Evolutionary conservation across 306 rosid species (phyloP).

Genomic region (Vicia sativa): DNA sequence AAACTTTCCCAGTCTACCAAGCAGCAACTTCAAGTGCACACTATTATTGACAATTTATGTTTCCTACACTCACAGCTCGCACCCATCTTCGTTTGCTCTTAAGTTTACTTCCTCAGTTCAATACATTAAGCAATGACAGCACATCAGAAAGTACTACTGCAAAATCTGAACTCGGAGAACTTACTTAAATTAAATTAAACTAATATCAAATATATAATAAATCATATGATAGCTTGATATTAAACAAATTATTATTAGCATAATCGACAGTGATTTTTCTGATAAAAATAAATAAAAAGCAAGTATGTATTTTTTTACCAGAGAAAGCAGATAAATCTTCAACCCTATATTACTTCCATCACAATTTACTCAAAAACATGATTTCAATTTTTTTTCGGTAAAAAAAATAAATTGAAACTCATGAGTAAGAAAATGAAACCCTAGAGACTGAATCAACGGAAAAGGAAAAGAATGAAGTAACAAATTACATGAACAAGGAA

Average conservation of each 20-base stretch:
- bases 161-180: constrained; percentile 31
- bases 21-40: constrained; percentile 32
- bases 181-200: neutral
- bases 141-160: neutral
- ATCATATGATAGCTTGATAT: constrained; percentile 16
- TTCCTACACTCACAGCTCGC: constrained; percentile 11
- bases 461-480: constrained; percentile 33
- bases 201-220: neutral
- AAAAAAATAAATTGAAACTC: neutral
- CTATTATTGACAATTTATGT: constrained; percentile 1
- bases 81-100: constrained; percentile 31
- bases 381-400: neutral
- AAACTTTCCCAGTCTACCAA: constrained; percentile 16
- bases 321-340: constrained; percentile 22
- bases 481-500: constrained; percentile 20
- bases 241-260: neutral
- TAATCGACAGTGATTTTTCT: constrained; percentile 10
- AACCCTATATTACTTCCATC: constrained; percentile 24
- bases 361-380: constrained; percentile 22
- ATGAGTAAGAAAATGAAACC: constrained; percentile 42
- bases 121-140: constrained; percentile 40
- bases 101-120: constrained; percentile 41
- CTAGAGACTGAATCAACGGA: constrained; percentile 44
- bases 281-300: constrained; percentile 30
- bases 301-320: neutral